Conservation (phyloP, 2,329 filamentous ascomycete genomes). For the Neopestalotiopsis sp. region DNA sequence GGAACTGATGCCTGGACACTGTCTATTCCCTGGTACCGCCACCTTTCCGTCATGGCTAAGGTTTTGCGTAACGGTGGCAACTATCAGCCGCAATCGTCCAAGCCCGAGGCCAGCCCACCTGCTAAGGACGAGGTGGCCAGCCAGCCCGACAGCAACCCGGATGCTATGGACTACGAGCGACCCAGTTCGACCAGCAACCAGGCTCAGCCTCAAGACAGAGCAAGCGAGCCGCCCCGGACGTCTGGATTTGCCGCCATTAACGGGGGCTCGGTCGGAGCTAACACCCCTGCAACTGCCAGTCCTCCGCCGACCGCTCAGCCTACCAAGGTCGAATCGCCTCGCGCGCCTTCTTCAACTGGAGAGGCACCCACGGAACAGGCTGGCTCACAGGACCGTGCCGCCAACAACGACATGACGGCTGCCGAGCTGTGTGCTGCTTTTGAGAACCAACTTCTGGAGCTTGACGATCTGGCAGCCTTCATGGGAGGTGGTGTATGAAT, state of each 20-base stretch:
- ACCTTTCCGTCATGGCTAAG: slow-evolving; percentile 65
- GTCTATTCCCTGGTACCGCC: slow-evolving; percentile 63
- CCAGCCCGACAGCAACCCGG: slow-evolving; percentile 59
- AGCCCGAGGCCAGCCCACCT: slow-evolving; percentile 38
- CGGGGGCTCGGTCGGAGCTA: slow-evolving; percentile 55
- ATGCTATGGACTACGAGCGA: slow-evolving; percentile 64
- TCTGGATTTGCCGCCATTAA: slow-evolving; percentile 65
- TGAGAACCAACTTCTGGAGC: slow-evolving; percentile 63
- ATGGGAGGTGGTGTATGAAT: slow-evolving; percentile 64
- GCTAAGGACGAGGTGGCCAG: slow-evolving; percentile 61
- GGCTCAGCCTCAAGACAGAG: slow-evolving; percentile 45
- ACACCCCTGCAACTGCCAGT: slow-evolving; percentile 52
- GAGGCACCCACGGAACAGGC: slow-evolving; percentile 27
- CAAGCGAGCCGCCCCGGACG: slow-evolving; percentile 60
- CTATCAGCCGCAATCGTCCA: slow-evolving; percentile 36
- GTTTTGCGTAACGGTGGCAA: slow-evolving; percentile 60
- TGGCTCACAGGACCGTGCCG: slow-evolving; percentile 28
- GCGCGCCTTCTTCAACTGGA: slow-evolving; percentile 30
- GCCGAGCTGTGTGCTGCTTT: slow-evolving; percentile 63
- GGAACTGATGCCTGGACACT: slow-evolving; percentile 65
- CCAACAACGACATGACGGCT: slow-evolving; percentile 58
- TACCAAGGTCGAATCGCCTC: slow-evolving; percentile 42
- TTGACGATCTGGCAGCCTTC: slow-evolving; percentile 66
- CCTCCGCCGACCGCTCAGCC: slow-evolving; percentile 42
- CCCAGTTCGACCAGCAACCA: slow-evolving; percentile 38